Base-by-base conservation (phyloP, 768 basidiomycete species). In the Russula sp. region DNA sequence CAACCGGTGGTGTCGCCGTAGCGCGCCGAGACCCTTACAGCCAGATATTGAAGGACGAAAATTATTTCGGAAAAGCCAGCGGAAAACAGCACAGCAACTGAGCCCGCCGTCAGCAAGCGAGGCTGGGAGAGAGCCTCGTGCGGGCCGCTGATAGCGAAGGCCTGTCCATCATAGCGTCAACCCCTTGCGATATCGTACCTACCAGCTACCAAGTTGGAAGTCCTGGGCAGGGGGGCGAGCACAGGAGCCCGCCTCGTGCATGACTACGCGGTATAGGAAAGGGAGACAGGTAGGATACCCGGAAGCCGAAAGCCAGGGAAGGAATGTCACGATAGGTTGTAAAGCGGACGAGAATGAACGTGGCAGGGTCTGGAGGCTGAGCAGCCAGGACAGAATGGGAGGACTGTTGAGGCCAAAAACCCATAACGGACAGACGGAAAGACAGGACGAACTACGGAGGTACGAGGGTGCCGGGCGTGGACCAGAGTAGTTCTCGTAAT, bases 71-170 rank as follows among this genome's bases (percentile, higher is more conserved):
- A 56, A 43, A 43, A 52, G 16, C 9, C 3, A 1, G 1, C 61
- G 61, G 61, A 62, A 62, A 53, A 47, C n/a, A n/a, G 56, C 61
- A 62, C 56, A 46, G 61, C 56, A 52, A 52, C 16, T 52, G 18
- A n/a, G n/a, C 1, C 22, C 25, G 29, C 52, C 42, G 41, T 38
- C 32, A 9, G 56, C 22, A 9, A 10, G 8, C 14, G 42, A 52
- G 42, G 49, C 35, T 18, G 43, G 43, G 56, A 14, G 7, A 22
- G 16, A 14, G 25, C 25, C 35, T 22, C 32, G 20, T 18, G 35
- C 20, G 18, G 39, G 5, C 46, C 6, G 25, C 43, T 47, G 14
- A 34, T 10, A 29, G 46, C 14, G 35, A 45, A 56, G 45, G 52
- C 14, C 43, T 29, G 39, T 47, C 16, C 7, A 22, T 34, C 25